A percentile compares a stretch with the other conserved stretches of the same genome.
Conservation (phyloP, 75 land plant species). For the Cunninghamia lanceolata region DNA sequence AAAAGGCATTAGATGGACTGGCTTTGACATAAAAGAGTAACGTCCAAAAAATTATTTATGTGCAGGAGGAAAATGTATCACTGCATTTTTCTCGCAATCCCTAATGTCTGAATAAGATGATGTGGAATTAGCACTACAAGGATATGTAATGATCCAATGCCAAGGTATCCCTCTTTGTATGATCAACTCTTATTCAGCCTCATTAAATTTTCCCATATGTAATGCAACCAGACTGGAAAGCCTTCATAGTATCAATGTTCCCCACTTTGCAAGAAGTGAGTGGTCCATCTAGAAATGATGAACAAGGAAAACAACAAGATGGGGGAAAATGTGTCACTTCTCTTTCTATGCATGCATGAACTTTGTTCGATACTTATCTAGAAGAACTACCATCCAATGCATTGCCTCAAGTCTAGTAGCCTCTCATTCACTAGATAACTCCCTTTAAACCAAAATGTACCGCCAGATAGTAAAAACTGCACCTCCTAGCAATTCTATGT, state of each 20-base stretch:
- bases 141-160: conserved; percentile 13
- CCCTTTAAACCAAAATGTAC: conserved; percentile 4
- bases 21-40: conserved; percentile 46
- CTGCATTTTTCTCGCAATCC: conserved; percentile 29
- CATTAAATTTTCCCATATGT: no score
- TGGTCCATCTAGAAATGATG: conserved; percentile 68
- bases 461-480: not conserved
- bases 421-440: conserved; percentile 40
- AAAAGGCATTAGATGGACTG: conserved; percentile 44
- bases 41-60: conserved; percentile 29
- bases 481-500: conserved; percentile 37
- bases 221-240: conserved; percentile 90
- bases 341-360: conserved; percentile 91
- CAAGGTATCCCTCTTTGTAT: conserved; percentile 46
- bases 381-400: conserved; percentile 38
- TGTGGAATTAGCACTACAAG: conserved; percentile 30
- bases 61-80: conserved; percentile 16
- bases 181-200: no score
- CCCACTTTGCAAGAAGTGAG: conserved; percentile 90
- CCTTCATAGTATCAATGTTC: conserved; percentile 77
- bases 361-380: conserved; percentile 49
- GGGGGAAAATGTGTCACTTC: conserved; percentile 72
- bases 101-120: conserved; percentile 54
- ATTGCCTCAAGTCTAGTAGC: conserved; percentile 43
- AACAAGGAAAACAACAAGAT: conserved; percentile 73